These are phyloP conservation scores for Paragyromitra xinjiangensis DNA, from an alignment of 495 filamentous ascomycete genomes.

Conservation along the genomic window DNA sequence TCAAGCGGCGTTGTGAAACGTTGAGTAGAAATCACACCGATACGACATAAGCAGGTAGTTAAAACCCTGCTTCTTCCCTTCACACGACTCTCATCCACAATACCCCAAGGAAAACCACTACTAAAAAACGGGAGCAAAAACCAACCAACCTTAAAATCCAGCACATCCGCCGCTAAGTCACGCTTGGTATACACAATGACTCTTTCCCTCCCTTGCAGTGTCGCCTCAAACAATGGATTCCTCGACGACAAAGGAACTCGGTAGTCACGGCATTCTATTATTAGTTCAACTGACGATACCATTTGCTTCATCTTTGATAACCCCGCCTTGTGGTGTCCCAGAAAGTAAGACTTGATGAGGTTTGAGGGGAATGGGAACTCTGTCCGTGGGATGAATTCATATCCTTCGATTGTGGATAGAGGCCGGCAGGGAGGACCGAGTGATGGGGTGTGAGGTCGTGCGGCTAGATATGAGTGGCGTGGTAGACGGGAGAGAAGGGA, in stretches of 20 bases:
- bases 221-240: conserved; percentile 89
- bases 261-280: conserved; percentile 95
- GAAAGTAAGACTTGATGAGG: conserved; percentile 89
- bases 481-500: conserved; percentile 18
- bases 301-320: conserved; percentile 83
- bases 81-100: neutral
- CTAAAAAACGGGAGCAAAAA: neutral
- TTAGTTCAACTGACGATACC: conserved; percentile 81
- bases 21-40: neutral
- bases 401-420: conserved; percentile 28
- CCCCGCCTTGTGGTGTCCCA: conserved; percentile 92
- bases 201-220: conserved; percentile 71
- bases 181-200: conserved; percentile 91
- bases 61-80: neutral
- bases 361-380: conserved; percentile 73
- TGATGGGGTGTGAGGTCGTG: conserved; percentile 16
- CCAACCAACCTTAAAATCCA: conserved; percentile 50
- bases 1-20: neutral
- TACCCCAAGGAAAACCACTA: neutral
- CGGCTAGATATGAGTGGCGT: neutral
- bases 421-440: conserved; percentile 1
- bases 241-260: conserved; percentile 85
- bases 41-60: neutral
- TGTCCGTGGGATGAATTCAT: conserved; percentile 74
- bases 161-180: conserved; percentile 69